These are phyloP conservation scores for Senna tora DNA, from an alignment of 306 rosid species.

Conservation along the genomic window DNA sequence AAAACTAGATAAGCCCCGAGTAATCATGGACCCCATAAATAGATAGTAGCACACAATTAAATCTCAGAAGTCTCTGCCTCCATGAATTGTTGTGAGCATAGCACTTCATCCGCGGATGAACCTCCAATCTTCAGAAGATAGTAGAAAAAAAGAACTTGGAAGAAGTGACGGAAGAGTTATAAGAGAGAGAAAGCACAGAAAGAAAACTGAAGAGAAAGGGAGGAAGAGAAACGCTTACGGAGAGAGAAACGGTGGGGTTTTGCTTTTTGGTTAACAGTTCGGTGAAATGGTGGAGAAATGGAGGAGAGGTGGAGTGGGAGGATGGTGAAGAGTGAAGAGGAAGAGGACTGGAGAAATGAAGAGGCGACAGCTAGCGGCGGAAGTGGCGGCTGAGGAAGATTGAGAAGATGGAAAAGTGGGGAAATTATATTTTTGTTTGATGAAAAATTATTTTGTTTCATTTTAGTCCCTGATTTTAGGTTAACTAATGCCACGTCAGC, in stretches of 20 bases:
- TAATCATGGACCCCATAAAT: constrained; percentile 4
- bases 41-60: not conserved
- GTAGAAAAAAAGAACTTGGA: not conserved
- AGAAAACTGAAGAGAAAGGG: not conserved
- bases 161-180: not conserved
- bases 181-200: not conserved
- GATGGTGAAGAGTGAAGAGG: too few species aligned
- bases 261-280: not conserved
- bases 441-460: too few species aligned
- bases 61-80: constrained; percentile 14
- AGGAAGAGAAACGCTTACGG: not conserved
- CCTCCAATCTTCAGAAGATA: not conserved
- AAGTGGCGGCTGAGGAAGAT: too few species aligned
- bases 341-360: too few species aligned
- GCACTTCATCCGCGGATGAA: constrained; percentile 5
- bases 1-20: constrained; percentile 15
- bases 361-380: too few species aligned
- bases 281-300: not conserved
- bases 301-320: too few species aligned
- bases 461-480: too few species aligned
- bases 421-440: too few species aligned
- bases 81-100: not conserved
- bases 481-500: too few species aligned
- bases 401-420: too few species aligned
- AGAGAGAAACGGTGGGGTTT: not conserved